Evolutionary conservation across 306 rosid species (phyloP), one percentile per base, ranked within the genome.

Genomic region (Medicago lupulina): DNA sequence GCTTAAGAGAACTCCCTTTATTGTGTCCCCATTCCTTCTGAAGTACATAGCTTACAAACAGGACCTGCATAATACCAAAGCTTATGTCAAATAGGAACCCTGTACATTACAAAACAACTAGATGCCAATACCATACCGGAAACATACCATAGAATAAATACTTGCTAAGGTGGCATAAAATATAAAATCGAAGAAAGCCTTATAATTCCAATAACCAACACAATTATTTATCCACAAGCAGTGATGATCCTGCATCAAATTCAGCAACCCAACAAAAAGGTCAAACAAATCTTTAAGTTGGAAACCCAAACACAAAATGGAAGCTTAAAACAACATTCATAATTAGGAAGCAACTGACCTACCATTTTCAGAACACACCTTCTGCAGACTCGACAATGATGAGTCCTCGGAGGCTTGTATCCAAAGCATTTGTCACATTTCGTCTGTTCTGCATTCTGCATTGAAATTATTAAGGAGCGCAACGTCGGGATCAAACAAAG

Each of bases 331-430:
- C 23, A 70, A 60, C 40, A 77, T 38, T 38, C 58, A 62, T 58
- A n/a, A 28, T 66, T 17, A 5, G n/a, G 70, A 73, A 67, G 44
- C 39, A 76, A 82, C 70, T 39, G 59, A 91, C 92, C 84, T 89
- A 93, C 98, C 98, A 91, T 93, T 83, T 87, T 89, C 80, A 93
- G 79, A 80, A 93, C 85, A 93, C 98, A 93, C 83, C 85, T 93
- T 83, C 91, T 83, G 84, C 97, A 93, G 40, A 93, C 94, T 66
- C 94, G 89, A 79, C 97, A 93, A 85, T 93, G 98, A 83, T 93
- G 98, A 71, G 98, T 82, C 90, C 96, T 87, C 2, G 96, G 98
- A 74, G 98, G 98, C 81, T 91, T 91, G 87, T 77, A 86, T 1
- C 71, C 85, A 71, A 78, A 83, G 70, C 97, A 93, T 65, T 90